These are phyloP conservation scores for Magnusiomyces paraingens DNA, from an alignment of 1,139 yeast genomes.

Conservation along the genomic window DNA sequence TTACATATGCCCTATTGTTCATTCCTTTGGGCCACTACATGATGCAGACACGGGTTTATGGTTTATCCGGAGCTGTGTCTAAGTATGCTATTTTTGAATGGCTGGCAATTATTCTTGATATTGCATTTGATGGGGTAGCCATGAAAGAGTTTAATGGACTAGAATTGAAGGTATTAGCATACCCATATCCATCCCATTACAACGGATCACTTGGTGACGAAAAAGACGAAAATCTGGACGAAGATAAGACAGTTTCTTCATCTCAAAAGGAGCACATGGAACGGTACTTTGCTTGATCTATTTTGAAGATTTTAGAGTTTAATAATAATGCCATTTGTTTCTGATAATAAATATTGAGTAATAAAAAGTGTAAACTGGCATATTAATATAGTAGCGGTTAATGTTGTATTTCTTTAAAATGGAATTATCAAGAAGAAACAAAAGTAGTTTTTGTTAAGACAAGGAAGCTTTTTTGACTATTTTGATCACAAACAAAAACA, in stretches of 20 bases:
- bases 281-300: too few species aligned
- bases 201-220: background rate
- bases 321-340: too few species aligned
- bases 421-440: too few species aligned
- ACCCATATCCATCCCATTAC: too few species aligned
- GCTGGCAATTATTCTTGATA: slow-evolving; percentile 63
- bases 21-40: slow-evolving; percentile 71
- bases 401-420: too few species aligned
- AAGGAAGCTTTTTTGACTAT: too few species aligned
- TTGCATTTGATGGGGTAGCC: slow-evolving; percentile 50
- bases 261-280: background rate
- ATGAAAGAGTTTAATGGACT: slow-evolving; percentile 11
- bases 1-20: slow-evolving; percentile 51
- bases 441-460: too few species aligned
- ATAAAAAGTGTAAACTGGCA: too few species aligned
- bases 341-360: too few species aligned
- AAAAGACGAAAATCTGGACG: background rate
- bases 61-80: slow-evolving; percentile 72
- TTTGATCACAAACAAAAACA: background rate
- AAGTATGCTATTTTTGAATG: slow-evolving; percentile 78
- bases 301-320: too few species aligned
- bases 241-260: background rate
- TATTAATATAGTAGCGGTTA: too few species aligned
- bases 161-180: slow-evolving; percentile 9
- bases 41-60: slow-evolving; percentile 71